A percentile compares a stretch with the other conserved stretches of the same genome.
These are phyloP conservation scores for Eucalyptus urophylla DNA, from an alignment of 345 rosid species.

Conservation along the genomic window DNA sequence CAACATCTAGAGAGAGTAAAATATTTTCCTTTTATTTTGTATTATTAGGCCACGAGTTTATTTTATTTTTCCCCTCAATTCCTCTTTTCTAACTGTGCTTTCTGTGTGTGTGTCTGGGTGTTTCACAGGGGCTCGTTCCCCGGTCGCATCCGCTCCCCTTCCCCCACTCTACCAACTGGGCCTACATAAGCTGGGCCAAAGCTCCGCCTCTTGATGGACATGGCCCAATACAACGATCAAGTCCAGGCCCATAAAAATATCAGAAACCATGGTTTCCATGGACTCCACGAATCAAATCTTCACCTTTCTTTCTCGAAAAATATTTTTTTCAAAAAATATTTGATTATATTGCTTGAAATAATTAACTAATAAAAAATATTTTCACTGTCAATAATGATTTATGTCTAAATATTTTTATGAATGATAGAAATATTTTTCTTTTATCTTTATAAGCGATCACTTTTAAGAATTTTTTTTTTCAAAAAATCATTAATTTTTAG, in stretches of 20 bases:
- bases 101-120: too few relatives aligned
- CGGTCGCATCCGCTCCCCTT: not conserved
- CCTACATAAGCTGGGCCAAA: not conserved
- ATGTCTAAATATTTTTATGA: too few relatives aligned
- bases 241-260: not conserved
- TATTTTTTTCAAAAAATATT: too few relatives aligned
- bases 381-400: rapidly evolving
- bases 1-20: not conserved
- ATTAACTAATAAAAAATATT: too few relatives aligned
- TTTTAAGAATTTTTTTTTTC: too few relatives aligned
- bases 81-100: too few relatives aligned
- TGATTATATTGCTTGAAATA: rapidly evolving
- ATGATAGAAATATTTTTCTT: rapidly evolving
- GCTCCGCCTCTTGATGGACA: not conserved
- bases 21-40: not conserved
- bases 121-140: too few relatives aligned
- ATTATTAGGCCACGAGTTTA: not conserved
- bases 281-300: not conserved
- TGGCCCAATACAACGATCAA: not conserved
- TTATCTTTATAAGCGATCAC: too few relatives aligned
- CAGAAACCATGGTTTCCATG: not conserved
- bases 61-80: rapidly evolving
- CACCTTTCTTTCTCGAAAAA: not conserved
- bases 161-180: not conserved
- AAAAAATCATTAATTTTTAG: rapidly evolving